Evolutionary conservation across 805 yeast species (phyloP).

Genomic region (Scheffersomyces lignosus): DNA sequence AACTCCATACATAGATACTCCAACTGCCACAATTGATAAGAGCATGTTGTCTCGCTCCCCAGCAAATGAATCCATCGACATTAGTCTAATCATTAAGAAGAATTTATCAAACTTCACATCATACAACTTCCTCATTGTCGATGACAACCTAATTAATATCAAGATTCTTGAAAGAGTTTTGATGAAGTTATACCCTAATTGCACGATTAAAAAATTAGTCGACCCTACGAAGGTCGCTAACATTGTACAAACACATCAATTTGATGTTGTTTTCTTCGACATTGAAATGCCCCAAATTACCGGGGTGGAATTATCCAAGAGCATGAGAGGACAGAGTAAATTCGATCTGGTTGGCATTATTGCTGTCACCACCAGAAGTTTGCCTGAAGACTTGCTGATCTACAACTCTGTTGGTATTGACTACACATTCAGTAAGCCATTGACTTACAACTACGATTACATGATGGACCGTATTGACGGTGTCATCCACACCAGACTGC

Average conservation of each 20-base stretch:
- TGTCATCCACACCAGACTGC: constrained; percentile 10
- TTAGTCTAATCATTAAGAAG: constrained; percentile 6
- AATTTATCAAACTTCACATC: constrained; percentile 11
- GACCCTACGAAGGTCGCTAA: constrained; percentile 30
- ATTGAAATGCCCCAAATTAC: constrained; percentile 46
- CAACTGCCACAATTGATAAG: background rate
- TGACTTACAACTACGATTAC: constrained; percentile 19
- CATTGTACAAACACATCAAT: constrained; percentile 13
- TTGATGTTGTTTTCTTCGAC: constrained; percentile 40
- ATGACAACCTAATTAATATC: constrained; percentile 43
- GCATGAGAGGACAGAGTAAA: constrained; percentile 6
- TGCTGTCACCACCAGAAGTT: constrained; percentile 40
- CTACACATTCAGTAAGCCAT: constrained; percentile 41
- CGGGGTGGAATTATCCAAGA: constrained; percentile 38
- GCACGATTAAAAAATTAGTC: constrained; percentile 24
- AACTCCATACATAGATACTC: background rate
- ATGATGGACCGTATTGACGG: constrained; percentile 17
- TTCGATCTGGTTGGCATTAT: constrained; percentile 29
- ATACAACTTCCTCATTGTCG: constrained; percentile 31
- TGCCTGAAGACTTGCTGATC: constrained; percentile 25
- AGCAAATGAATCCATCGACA: background rate
- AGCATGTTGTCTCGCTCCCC: background rate
- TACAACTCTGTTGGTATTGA: constrained; percentile 40
- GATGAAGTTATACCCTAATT: constrained; percentile 33
- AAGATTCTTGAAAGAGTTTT: constrained; percentile 35